Base-by-base conservation (phyloP, 2,329 filamentous ascomycete genomes). In the Ascochyta rabiei region DNA sequence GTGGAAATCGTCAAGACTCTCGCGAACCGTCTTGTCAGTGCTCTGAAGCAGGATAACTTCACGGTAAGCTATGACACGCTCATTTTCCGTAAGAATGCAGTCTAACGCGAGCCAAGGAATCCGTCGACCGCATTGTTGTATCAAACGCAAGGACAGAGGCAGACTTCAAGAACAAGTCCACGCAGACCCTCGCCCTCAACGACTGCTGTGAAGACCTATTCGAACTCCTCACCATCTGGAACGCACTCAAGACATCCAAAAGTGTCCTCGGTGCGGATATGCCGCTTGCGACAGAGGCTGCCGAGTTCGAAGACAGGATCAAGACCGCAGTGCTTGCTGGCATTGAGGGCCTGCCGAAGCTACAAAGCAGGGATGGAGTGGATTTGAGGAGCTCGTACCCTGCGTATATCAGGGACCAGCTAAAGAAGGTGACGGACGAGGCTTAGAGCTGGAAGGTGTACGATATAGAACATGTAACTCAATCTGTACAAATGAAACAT, bases 181-280 rank as follows among this genome's bases (percentile, higher is more conserved):
- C 2, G 1, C 58, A 62, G 21, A 15, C 39, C 9, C 12, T 2
- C 9, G 60, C 53, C 39, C 40, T 50, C 7, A 43, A 24, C n/a
- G 8, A 28, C 28, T 53, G 58, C 48, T 47, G 24, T 58, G 61
- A 60, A 45, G 57, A 65, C 4, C 69, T 77, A 28, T 41, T 73
- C 8, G 60, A 66, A 4, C 63, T 69, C 4, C 61, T 78, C 9
- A 71, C 75, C 12, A 62, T 79, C 19, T 78, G 73, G 72, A 77
- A 79, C 53, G 78, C 74, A n/a, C 69, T 81, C n/a, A 68, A 62
- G 41, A 70, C 79, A 4, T 74, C 78, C 1, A 68, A 70, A 45
- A 71, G 72, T 30, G 73, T 80, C 4, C 71, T 80, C 0, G 75
- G 75, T 9, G 52, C 53, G 4, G 54, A 74, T 8, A 73, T 76